phyloP scores from a whole-genome alignment of 768 basidiomycete genomes.

The Gautieria morchelliformis region DNA sequence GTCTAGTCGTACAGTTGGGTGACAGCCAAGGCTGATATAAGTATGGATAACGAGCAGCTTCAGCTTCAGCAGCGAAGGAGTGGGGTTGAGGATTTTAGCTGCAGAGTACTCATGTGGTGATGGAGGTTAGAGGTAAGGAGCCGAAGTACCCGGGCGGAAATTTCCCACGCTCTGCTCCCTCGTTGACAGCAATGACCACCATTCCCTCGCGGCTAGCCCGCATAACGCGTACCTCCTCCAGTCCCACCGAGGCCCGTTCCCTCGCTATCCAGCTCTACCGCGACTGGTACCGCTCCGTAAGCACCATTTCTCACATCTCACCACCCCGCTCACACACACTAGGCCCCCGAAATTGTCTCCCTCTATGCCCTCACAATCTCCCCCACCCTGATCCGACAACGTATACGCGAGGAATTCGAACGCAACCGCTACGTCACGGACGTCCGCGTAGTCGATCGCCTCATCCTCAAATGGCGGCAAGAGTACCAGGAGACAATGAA shows the following conservation, averaged over 20 bases:
- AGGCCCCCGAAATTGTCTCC: conserved; percentile 87
- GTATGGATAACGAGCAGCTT: too few species aligned
- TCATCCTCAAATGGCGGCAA: conserved; percentile 74
- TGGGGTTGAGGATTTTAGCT: too few species aligned
- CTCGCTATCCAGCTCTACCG: conserved; percentile 76
- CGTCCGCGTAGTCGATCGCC: conserved; percentile 71
- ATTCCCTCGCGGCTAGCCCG: conserved; percentile 86
- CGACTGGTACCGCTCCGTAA: conserved; percentile 86
- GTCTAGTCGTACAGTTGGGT: too few species aligned
- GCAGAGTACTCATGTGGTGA: too few species aligned
- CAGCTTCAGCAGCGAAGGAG: too few species aligned
- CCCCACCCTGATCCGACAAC: conserved; percentile 65
- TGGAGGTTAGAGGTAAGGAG: too few species aligned
- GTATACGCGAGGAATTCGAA: conserved; percentile 83
- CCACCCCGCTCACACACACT: conserved; percentile 1
- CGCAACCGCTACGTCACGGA: conserved; percentile 76
- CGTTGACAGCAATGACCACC: conserved; percentile 46
- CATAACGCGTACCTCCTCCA: conserved; percentile 48
- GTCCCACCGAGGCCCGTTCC: conserved; percentile 48
- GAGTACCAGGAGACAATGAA: conserved; percentile 95
- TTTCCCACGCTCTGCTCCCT: too few species aligned
- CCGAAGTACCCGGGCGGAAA: too few species aligned
- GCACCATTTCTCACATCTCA: conserved; percentile 19
- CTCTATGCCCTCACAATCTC: conserved; percentile 79
- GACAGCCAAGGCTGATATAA: too few species aligned